Percentiles rank a stretch among this genome's conserved stretches.
phyloP scores from a whole-genome alignment of 108 stramenopile species.

The Poteriospumella lacustris region DNA sequence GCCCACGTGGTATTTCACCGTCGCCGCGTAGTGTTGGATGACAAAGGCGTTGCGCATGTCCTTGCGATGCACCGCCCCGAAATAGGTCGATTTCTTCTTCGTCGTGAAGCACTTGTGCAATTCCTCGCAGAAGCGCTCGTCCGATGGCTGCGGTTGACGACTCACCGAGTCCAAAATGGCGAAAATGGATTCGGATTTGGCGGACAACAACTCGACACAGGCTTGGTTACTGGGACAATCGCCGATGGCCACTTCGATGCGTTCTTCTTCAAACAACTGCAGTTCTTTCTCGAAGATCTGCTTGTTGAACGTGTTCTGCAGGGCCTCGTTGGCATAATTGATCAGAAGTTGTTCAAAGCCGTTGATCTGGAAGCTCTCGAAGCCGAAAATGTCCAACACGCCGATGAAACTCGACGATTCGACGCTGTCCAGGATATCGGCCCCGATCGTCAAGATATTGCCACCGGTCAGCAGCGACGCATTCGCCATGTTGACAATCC shows the following conservation, averaged over 20 bases:
- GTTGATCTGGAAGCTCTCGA: conserved; percentile 47
- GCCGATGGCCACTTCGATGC: neutral
- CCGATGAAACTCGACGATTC: conserved; percentile 14
- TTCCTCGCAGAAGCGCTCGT: conserved; percentile 36
- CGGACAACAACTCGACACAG: conserved; percentile 11
- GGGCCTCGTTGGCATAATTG: conserved; percentile 54
- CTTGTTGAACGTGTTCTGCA: conserved; percentile 54
- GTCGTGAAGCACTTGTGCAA: conserved; percentile 37
- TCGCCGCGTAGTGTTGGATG: conserved; percentile 36
- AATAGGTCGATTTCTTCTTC: conserved; percentile 38
- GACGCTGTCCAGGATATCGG: neutral
- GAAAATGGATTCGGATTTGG: neutral
- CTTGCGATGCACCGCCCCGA: conserved; percentile 39
- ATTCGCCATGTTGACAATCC: neutral
- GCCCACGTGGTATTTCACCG: conserved; percentile 28
- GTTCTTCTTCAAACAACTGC: conserved; percentile 7
- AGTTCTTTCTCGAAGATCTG: conserved; percentile 31
- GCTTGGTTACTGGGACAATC: conserved; percentile 1
- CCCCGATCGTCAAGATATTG: neutral
- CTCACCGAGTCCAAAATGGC: conserved; percentile 40
- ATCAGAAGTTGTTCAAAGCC: conserved; percentile 56
- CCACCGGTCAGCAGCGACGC: neutral
- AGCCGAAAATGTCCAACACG: conserved; percentile 41
- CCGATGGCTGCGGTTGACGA: conserved; percentile 42
- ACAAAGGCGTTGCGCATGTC: conserved; percentile 30